A percentile compares a stretch with the other conserved stretches of the same genome.
Conservation (phyloP, 2,329 filamentous ascomycete genomes). For the Mycosphaerelloides madeirae region DNA sequence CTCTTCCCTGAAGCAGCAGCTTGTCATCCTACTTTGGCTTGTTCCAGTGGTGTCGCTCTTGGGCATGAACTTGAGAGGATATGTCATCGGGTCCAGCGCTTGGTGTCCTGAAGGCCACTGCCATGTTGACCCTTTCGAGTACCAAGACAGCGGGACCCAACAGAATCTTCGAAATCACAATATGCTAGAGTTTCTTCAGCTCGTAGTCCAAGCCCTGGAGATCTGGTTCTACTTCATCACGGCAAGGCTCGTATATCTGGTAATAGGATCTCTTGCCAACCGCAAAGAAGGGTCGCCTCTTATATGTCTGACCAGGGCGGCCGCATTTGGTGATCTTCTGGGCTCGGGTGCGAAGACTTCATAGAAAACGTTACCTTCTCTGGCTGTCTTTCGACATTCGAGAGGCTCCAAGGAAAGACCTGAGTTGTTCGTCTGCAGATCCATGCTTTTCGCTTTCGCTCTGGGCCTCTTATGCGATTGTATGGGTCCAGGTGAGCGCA, state of each 20-base stretch:
- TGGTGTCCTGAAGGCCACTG: slow-evolving; percentile 26
- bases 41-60: no score
- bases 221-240: slow-evolving; percentile 27
- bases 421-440: slow-evolving; percentile 4
- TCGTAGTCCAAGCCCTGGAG: slow-evolving; percentile 26
- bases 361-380: slow-evolving; percentile 22
- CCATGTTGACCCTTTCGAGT: slow-evolving; percentile 4
- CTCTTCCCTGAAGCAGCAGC: no score
- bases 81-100: slow-evolving; percentile 26
- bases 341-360: no score
- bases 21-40: no score
- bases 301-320: no score
- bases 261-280: slow-evolving; percentile 20
- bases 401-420: slow-evolving; percentile 19
- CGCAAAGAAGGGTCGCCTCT: slow-evolving; percentile 21
- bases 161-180: neutral
- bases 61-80: no score
- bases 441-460: slow-evolving; percentile 13
- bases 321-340: no score
- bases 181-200: slow-evolving; percentile 22
- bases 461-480: slow-evolving; percentile 26
- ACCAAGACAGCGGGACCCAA: neutral
- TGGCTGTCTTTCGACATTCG: slow-evolving; percentile 18
- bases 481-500: no score
- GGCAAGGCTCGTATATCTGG: slow-evolving; percentile 21